Conservation (phyloP, 2,329 filamentous ascomycete species). For the Pseudopyrenochaeta lycopersici region DNA sequence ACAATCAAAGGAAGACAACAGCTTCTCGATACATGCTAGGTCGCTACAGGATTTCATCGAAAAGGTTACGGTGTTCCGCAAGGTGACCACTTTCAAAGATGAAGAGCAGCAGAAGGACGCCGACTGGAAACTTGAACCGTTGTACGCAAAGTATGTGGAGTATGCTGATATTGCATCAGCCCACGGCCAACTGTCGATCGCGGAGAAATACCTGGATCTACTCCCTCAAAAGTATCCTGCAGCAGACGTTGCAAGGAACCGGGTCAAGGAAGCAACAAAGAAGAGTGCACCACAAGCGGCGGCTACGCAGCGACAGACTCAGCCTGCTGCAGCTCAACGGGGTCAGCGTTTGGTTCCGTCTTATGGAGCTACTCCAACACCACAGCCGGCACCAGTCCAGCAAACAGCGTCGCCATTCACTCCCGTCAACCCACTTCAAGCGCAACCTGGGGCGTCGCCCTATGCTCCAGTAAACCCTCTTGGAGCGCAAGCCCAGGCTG, state of each 20-base stretch:
- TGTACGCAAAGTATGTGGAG: slow-evolving; percentile 96
- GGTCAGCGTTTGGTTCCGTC: slow-evolving; percentile 47
- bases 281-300: slow-evolving; percentile 60
- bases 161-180: slow-evolving; percentile 95
- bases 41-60: slow-evolving; percentile 94
- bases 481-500: slow-evolving; percentile 36
- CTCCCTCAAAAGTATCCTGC: slow-evolving; percentile 84
- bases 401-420: slow-evolving; percentile 33
- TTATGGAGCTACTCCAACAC: slow-evolving; percentile 35
- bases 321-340: slow-evolving; percentile 46
- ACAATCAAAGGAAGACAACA: slow-evolving; percentile 74
- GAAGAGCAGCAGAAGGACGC: slow-evolving; percentile 73
- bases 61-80: slow-evolving; percentile 96
- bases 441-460: slow-evolving; percentile 33
- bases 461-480: slow-evolving; percentile 41
- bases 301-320: slow-evolving; percentile 51
- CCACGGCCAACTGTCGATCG: slow-evolving; percentile 85
- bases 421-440: slow-evolving; percentile 37
- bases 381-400: slow-evolving; percentile 30
- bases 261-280: slow-evolving; percentile 84
- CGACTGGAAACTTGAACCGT: slow-evolving; percentile 85
- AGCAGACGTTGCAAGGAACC: slow-evolving; percentile 84
- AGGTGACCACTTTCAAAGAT: slow-evolving; percentile 92
- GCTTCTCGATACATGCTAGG: slow-evolving; percentile 89
- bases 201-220: slow-evolving; percentile 90